These are phyloP conservation scores for Fusarium sambucinum DNA, from an alignment of 2,329 filamentous ascomycete genomes.

Conservation along the genomic window DNA sequence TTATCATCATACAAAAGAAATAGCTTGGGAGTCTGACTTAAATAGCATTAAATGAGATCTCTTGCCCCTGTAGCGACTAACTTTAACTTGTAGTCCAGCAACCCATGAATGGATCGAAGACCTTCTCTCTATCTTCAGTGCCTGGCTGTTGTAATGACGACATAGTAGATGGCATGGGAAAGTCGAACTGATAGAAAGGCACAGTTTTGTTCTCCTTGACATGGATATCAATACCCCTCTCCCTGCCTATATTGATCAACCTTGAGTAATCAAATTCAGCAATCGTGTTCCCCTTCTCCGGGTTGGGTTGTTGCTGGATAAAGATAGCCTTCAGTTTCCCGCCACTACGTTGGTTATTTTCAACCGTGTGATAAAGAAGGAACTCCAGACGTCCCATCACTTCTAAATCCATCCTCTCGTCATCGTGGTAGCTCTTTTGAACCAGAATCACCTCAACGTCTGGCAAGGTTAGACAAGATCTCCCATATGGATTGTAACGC, in stretches of 20 bases:
- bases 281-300: not conserved
- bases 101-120: not conserved
- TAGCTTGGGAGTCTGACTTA: not conserved
- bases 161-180: not conserved
- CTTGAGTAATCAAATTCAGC: not conserved
- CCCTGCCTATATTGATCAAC: not conserved
- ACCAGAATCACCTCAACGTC: not conserved
- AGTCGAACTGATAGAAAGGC: not conserved
- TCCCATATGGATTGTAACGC: no score
- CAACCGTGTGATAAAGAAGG: not conserved
- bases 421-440: not conserved
- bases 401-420: not conserved
- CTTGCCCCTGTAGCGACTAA: not conserved
- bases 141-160: no score
- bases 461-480: not conserved
- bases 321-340: not conserved
- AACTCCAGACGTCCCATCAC: not conserved
- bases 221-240: not conserved
- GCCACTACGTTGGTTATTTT: not conserved
- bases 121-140: no score
- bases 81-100: not conserved
- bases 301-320: not conserved
- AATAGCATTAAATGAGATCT: not conserved
- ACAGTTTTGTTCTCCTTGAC: not conserved
- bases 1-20: not conserved